These are phyloP conservation scores for Exophiala sp. DNA, from an alignment of 2,329 filamentous ascomycete species.

Conservation along the genomic window DNA sequence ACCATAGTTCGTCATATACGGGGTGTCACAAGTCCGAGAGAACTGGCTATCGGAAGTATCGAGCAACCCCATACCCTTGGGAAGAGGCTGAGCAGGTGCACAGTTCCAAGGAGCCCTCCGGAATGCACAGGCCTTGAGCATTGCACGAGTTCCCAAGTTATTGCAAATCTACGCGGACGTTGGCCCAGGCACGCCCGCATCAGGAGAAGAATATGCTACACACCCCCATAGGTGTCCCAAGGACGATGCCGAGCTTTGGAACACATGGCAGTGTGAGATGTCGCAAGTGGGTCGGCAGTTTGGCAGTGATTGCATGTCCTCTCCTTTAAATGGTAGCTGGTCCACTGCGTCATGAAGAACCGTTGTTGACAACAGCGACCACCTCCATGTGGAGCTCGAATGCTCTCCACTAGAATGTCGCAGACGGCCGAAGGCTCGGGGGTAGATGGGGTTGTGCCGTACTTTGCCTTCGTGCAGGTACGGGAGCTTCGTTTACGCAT, in stretches of 20 bases:
- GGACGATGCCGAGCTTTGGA: constrained; percentile 1
- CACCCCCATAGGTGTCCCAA: constrained; percentile 9
- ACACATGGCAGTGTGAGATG: constrained; percentile 6
- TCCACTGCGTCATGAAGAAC: constrained; percentile 5
- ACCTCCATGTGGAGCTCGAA: constrained; percentile 12
- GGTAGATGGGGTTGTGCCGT: constrained; percentile 20
- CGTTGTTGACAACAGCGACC: constrained; percentile 6
- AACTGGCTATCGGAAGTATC: constrained; percentile 8
- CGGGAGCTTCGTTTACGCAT: constrained; percentile 14
- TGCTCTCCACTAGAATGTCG: constrained; percentile 3
- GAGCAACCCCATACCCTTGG: neutral
- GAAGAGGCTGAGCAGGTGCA: neutral
- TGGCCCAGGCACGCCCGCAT: too few species aligned
- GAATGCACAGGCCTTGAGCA: too few species aligned
- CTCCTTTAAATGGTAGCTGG: neutral
- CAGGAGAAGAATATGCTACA: constrained; percentile 9
- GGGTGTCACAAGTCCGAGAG: constrained; percentile 2
- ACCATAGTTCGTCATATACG: constrained; percentile 1
- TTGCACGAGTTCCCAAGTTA: too few species aligned
- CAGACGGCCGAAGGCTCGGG: constrained; percentile 9
- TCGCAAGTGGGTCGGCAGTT: constrained; percentile 10
- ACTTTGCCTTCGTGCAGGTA: constrained; percentile 6
- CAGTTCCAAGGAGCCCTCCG: neutral
- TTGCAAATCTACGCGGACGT: neutral
- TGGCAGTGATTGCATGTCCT: constrained; percentile 8